phyloP scores from a whole-genome alignment of 129 eudicot genomes.

The Ambrosia artemisiifolia region DNA sequence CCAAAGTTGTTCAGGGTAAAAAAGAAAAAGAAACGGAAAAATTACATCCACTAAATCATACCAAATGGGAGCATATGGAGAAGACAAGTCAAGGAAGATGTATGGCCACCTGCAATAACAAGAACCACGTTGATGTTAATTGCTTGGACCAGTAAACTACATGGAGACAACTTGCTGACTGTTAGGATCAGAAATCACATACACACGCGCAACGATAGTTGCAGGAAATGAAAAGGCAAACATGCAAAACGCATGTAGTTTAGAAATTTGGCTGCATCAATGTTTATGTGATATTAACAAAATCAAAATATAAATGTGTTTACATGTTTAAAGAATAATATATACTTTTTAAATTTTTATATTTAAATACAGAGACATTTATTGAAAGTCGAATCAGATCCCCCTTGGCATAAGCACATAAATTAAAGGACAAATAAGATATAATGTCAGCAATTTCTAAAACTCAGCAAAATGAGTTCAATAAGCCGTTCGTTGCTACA shows the following conservation, averaged over 20 bases:
- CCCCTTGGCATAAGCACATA: background rate
- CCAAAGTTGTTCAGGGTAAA: background rate
- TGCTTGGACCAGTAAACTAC: background rate
- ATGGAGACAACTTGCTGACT: slow-evolving; percentile 1
- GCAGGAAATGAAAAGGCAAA: background rate
- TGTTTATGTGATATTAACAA: background rate
- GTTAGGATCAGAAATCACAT: background rate
- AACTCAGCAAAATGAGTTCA: background rate
- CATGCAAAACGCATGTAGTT: background rate
- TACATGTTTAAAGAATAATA: background rate
- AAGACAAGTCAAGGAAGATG: slow-evolving; percentile 80
- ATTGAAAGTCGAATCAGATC: background rate
- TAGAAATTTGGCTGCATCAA: slow-evolving; percentile 9
- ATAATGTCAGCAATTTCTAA: background rate
- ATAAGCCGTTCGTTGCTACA: background rate
- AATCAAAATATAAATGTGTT: background rate
- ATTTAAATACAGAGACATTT: background rate
- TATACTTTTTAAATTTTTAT: background rate
- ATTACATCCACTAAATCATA: slow-evolving; percentile 18
- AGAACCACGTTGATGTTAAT: background rate
- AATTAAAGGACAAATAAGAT: background rate
- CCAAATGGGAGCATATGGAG: slow-evolving; percentile 91
- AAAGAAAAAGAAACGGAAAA: background rate
- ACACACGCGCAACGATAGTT: slow-evolving; percentile 2
- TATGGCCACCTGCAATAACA: slow-evolving; percentile 87